phyloP scores from a whole-genome alignment of 805 yeast genomes.

The Metschnikowia picachoensis region DNA sequence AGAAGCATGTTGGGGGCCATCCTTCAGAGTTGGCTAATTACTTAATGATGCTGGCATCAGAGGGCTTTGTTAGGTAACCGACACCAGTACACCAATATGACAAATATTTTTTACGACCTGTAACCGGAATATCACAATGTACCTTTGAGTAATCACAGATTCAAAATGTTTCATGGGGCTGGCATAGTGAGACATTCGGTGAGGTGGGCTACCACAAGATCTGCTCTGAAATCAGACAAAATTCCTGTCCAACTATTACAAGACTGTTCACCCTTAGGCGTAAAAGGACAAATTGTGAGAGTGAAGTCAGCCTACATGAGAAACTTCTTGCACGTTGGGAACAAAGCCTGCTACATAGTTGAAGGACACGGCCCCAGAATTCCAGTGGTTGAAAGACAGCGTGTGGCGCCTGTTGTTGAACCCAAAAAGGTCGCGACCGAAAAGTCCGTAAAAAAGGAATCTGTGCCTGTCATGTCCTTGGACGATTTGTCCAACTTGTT shows the following conservation, averaged over 20 bases:
- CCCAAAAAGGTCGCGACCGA: constrained; percentile 1
- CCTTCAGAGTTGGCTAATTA: no score
- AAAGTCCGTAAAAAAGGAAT: constrained; percentile 8
- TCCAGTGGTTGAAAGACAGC: constrained; percentile 33
- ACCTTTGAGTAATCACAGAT: not conserved
- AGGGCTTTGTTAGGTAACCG: no score
- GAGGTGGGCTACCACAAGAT: constrained; percentile 17
- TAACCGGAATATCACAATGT: not conserved
- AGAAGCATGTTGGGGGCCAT: no score
- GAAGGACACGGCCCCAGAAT: constrained; percentile 34
- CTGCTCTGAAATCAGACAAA: constrained; percentile 27
- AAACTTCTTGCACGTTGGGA: constrained; percentile 62
- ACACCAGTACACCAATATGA: constrained; percentile 5
- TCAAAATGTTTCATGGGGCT: constrained; percentile 10
- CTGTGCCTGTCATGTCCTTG: constrained; percentile 29
- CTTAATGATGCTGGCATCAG: no score
- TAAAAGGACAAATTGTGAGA: constrained; percentile 64
- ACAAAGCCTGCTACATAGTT: constrained; percentile 70
- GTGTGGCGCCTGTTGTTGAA: constrained; percentile 3
- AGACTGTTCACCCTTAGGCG: constrained; percentile 62
- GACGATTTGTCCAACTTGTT: constrained; percentile 38
- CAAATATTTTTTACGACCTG: constrained; percentile 4
- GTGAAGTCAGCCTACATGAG: constrained; percentile 84
- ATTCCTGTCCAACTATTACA: constrained; percentile 72
- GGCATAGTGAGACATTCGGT: constrained; percentile 10